These are phyloP conservation scores for Cryphonectria radicalis DNA, from an alignment of 2,329 filamentous ascomycete species.

Conservation along the genomic window DNA sequence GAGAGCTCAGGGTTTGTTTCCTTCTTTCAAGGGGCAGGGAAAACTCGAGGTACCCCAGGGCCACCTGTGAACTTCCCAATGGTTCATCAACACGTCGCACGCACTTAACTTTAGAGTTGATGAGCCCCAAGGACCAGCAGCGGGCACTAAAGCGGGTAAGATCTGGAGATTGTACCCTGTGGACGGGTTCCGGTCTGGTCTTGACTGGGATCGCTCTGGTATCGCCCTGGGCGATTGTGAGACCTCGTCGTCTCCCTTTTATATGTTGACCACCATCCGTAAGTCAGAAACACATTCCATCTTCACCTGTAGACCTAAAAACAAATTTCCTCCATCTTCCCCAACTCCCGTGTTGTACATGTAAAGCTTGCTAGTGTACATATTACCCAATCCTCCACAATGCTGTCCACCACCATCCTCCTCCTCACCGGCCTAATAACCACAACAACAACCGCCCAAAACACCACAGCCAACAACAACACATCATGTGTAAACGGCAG, in stretches of 20 bases:
- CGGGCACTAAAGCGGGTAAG: not conserved
- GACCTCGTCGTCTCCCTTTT: too few species aligned
- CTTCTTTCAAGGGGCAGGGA: not conserved
- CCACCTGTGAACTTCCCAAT: not conserved
- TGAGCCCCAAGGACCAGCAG: not conserved
- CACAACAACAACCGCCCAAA: conserved; percentile 16
- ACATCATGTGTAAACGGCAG: conserved; percentile 29
- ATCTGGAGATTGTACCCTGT: not conserved
- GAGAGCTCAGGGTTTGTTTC: too few species aligned
- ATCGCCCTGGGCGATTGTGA: not conserved
- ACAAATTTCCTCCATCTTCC: not conserved
- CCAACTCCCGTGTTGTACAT: not conserved
- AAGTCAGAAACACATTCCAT: not conserved
- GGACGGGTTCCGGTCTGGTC: not conserved
- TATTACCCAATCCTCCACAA: not conserved
- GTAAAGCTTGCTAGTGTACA: not conserved
- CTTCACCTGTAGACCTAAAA: not conserved
- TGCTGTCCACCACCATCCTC: conserved; percentile 13
- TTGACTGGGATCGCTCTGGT: not conserved
- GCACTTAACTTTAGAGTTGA: not conserved
- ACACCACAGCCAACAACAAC: conserved; percentile 13
- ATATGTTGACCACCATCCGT: not conserved
- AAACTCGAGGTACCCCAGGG: not conserved
- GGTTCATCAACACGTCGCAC: not conserved
- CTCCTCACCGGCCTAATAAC: conserved; percentile 19